A percentile compares a stretch with the other conserved stretches of the same genome.
These are phyloP conservation scores for Xylaria cubensis DNA, from an alignment of 495 filamentous ascomycete genomes.

Conservation along the genomic window DNA sequence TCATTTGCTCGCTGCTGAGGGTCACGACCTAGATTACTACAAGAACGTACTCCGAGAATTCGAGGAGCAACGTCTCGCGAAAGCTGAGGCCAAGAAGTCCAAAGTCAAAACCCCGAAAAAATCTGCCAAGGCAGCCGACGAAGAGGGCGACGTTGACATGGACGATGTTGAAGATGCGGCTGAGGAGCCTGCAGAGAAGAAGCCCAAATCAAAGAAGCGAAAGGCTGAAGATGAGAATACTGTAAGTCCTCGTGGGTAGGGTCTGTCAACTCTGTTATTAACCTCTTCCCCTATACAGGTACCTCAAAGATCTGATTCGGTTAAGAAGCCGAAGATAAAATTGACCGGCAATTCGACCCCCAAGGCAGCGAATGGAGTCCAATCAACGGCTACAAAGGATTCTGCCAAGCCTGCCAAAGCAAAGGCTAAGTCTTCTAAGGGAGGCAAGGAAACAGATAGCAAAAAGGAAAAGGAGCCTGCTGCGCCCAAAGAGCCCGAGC, in stretches of 20 bases:
- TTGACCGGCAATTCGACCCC: slow-evolving; percentile 57
- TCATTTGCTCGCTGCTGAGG: slow-evolving; percentile 73
- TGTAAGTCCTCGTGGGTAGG: slow-evolving; percentile 52
- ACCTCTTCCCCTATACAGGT: slow-evolving; percentile 56
- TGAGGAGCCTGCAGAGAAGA: slow-evolving; percentile 59
- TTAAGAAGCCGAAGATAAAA: slow-evolving; percentile 73
- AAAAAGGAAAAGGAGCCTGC: slow-evolving; percentile 64
- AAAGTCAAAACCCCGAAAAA: slow-evolving; percentile 69
- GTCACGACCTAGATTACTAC: slow-evolving; percentile 74
- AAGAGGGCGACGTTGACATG: slow-evolving; percentile 77
- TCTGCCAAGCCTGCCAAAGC: slow-evolving; percentile 55
- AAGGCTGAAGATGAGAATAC: slow-evolving; percentile 73
- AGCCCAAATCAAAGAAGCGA: slow-evolving; percentile 70
- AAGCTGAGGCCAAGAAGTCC: slow-evolving; percentile 65
- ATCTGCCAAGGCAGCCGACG: slow-evolving; percentile 64
- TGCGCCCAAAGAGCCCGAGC: slow-evolving; percentile 56
- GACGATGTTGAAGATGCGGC: slow-evolving; percentile 63
- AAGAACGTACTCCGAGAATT: slow-evolving; percentile 75
- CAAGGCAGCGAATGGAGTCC: slow-evolving; percentile 60
- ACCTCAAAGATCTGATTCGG: slow-evolving; percentile 68
- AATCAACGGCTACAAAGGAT: slow-evolving; percentile 44
- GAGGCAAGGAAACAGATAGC: slow-evolving; percentile 68
- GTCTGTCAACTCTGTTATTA: not conserved
- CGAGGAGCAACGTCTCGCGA: slow-evolving; percentile 64
- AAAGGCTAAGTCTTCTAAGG: slow-evolving; percentile 68